Percentiles rank a stretch among this genome's conserved stretches.
phyloP scores from a whole-genome alignment of 805 yeast species.

The Suhomyces canberraensis region DNA sequence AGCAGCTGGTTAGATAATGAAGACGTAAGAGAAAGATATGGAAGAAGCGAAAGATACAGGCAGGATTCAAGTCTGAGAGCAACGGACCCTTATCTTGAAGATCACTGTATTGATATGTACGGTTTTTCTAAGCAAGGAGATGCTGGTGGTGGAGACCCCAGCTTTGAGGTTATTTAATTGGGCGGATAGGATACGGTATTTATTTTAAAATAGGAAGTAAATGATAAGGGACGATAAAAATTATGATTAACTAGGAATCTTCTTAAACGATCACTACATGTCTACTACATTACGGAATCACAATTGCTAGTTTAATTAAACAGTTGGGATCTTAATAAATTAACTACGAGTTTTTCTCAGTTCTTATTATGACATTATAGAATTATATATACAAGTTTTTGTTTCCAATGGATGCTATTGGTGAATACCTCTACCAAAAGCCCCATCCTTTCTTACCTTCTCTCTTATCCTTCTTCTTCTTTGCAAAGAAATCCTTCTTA shows the following conservation, averaged over 20 bases:
- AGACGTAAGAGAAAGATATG: neutral
- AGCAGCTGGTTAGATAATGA: neutral
- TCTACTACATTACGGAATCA: too few species aligned
- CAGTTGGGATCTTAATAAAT: too few species aligned
- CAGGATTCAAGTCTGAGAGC: neutral
- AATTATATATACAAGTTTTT: too few species aligned
- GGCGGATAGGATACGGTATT: too few species aligned
- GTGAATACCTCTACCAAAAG: slow-evolving; percentile 33
- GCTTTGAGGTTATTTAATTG: slow-evolving; percentile 1
- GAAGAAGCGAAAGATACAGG: neutral
- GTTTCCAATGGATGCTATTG: too few species aligned
- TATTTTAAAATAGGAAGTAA: too few species aligned
- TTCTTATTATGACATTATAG: too few species aligned
- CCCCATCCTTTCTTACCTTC: slow-evolving; percentile 46
- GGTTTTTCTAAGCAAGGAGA: slow-evolving; percentile 1
- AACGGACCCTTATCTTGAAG: neutral
- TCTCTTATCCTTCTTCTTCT: slow-evolving; percentile 32
- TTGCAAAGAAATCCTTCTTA: slow-evolving; percentile 50
- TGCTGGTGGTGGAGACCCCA: slow-evolving; percentile 1
- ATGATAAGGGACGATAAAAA: too few species aligned
- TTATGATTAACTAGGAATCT: too few species aligned
- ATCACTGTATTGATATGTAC: neutral
- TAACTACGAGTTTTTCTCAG: too few species aligned
- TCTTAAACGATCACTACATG: too few species aligned
- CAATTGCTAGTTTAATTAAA: too few species aligned